Evolutionary conservation across 495 filamentous ascomycete genomes (phyloP), one percentile per base, ranked within the genome.

Genomic region (Durotheca rogersii): DNA sequence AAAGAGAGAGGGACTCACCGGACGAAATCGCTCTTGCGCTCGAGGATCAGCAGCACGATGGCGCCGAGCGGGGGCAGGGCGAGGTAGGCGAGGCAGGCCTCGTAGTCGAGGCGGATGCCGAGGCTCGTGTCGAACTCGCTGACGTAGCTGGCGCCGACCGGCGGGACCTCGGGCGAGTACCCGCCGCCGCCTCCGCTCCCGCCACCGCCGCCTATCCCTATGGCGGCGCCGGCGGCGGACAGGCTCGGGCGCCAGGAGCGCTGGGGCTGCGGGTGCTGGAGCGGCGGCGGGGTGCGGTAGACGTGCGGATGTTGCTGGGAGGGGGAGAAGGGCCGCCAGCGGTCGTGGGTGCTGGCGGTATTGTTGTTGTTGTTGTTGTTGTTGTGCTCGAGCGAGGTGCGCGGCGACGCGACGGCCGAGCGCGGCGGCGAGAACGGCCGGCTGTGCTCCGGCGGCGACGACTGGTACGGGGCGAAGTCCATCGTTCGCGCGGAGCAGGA

Each of bases 391-490:
- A 67, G 61, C 9, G 75, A 73, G 47, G 80, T 65, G 51, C 74
- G 80, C 5, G 81, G 79, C 47, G 76, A 78, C 23, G 77, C 54
- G 49, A 73, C 63, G 56, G 74, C 76, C 42, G 55, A 59, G 45
- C 64, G 74, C 52, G 77, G 83, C 31, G 82, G 89, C 11, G 85
- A 92, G 68, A 85, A 80, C 34, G 82, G 81, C 56, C 87, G 80
- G 61, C 79, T 79, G 58, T 80, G 74, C 75, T 92, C 89, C 16
- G 90, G 90, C 9, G 86, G 84, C 48, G 84, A 84, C 70, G 90
- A 78, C 76, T 97, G 92, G 71, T 97, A 97, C 21, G 92, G 92
- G 19, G 92, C 92, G 70, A 97, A 97, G 70, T 96, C 89, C 88
- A 94, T 94, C 29, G 40, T 64, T 27, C 23, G 35, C 14, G 10